Percentiles rank a stretch among this genome's conserved stretches.
Evolutionary conservation across 306 rosid genomes (phyloP).

Genomic region (Glycine soja): DNA sequence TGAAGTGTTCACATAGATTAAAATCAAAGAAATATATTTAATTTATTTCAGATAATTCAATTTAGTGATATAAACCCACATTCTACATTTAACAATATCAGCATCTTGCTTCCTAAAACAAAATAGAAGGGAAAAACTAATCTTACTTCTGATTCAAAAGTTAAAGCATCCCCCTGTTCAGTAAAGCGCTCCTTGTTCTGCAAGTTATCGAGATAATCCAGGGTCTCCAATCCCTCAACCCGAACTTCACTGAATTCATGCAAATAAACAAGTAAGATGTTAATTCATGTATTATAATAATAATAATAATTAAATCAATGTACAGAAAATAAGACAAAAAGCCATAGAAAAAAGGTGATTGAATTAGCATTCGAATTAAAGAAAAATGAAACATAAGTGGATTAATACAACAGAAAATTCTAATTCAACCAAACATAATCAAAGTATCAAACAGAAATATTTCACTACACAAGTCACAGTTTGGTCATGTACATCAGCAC

Average conservation of each 20-base stretch:
- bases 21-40: not conserved
- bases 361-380: conserved; percentile 7
- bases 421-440: conserved; percentile 36
- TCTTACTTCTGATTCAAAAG: conserved; percentile 95
- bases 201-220: conserved; percentile 95
- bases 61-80: conserved; percentile 36
- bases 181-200: conserved; percentile 84
- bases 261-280: conserved; percentile 47
- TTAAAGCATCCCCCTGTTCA: conserved; percentile 96
- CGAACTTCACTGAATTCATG: conserved; percentile 88
- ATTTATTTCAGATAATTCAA: conserved; percentile 1
- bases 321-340: not conserved
- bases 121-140: conserved; percentile 6
- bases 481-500: not conserved
- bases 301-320: not conserved
- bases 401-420: not conserved
- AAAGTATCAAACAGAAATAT: conserved; percentile 7
- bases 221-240: conserved; percentile 95
- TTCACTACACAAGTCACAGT: not conserved
- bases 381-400: not conserved
- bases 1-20: conserved; percentile 33
- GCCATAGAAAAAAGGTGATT: not conserved
- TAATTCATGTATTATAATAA: not conserved
- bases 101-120: conserved; percentile 26
- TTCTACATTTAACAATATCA: conserved; percentile 27